Conservation (phyloP, 2,329 filamentous ascomycete genomes). For the Cladophialophora carrionii region DNA sequence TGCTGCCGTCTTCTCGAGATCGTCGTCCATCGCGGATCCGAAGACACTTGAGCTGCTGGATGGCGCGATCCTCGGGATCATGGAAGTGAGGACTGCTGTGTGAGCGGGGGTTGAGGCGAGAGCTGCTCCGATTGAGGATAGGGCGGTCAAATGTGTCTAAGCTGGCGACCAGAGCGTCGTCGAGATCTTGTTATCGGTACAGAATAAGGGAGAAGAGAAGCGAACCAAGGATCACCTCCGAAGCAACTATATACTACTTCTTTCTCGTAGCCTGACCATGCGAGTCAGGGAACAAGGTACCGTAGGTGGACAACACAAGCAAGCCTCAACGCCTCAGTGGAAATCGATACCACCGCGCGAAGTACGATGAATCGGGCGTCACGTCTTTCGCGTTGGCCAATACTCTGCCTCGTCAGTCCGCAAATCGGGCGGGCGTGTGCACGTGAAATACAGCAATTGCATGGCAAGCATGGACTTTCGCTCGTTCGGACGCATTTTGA, state of each 20-base stretch:
- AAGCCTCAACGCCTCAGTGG: neutral
- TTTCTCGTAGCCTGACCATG: neutral
- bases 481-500: neutral
- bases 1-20: conserved; percentile 19
- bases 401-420: neutral
- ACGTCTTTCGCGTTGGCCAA: neutral
- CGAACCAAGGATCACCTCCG: neutral
- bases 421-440: neutral
- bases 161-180: neutral
- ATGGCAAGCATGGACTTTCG: neutral
- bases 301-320: neutral
- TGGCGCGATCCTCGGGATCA: neutral
- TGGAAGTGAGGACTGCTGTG: neutral
- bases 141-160: neutral
- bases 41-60: conserved; percentile 8
- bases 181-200: neutral
- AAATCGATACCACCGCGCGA: neutral
- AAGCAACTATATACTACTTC: neutral
- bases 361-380: neutral
- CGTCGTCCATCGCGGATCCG: conserved; percentile 13
- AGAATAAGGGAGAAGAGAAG: neutral
- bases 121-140: neutral
- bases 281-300: neutral
- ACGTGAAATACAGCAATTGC: neutral
- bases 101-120: too few species aligned